phyloP scores from a whole-genome alignment of 176 grass and related monocot genomes.

The Alopecurus myosuroides region DNA sequence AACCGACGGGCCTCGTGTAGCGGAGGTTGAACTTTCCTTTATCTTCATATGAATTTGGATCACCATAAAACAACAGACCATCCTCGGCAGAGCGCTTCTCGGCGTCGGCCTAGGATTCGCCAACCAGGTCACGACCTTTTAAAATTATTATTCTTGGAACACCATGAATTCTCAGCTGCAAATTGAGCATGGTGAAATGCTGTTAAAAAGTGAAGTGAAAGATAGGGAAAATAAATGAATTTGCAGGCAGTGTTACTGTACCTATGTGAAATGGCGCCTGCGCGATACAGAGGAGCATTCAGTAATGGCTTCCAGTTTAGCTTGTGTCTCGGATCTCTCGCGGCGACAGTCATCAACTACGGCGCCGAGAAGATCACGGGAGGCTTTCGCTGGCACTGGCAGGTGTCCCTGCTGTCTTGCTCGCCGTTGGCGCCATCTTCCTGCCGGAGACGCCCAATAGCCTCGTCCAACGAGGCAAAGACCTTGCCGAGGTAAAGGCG shows the following conservation, averaged over 20 bases:
- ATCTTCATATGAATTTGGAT: too few species aligned
- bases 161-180: neutral
- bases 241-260: slow-evolving; percentile 40
- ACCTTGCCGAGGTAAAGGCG: neutral
- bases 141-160: neutral
- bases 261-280: slow-evolving; percentile 55
- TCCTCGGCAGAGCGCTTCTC: slow-evolving; percentile 49
- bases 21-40: too few species aligned
- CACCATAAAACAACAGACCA: too few species aligned
- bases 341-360: slow-evolving; percentile 40
- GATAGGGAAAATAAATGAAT: neutral
- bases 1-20: too few species aligned
- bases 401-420: slow-evolving; percentile 32
- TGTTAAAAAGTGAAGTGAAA: too few species aligned
- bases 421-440: slow-evolving; percentile 40
- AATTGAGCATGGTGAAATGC: neutral
- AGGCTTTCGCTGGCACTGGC: slow-evolving; percentile 40
- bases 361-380: slow-evolving; percentile 37
- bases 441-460: slow-evolving; percentile 54
- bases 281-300: slow-evolving; percentile 36
- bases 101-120: slow-evolving; percentile 56
- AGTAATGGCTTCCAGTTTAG: slow-evolving; percentile 58
- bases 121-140: slow-evolving; percentile 17
- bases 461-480: slow-evolving; percentile 36
- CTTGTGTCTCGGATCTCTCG: slow-evolving; percentile 22